Evolutionary conservation across 2,329 filamentous ascomycete species (phyloP).

Genomic region (Fusarium sp.): DNA sequence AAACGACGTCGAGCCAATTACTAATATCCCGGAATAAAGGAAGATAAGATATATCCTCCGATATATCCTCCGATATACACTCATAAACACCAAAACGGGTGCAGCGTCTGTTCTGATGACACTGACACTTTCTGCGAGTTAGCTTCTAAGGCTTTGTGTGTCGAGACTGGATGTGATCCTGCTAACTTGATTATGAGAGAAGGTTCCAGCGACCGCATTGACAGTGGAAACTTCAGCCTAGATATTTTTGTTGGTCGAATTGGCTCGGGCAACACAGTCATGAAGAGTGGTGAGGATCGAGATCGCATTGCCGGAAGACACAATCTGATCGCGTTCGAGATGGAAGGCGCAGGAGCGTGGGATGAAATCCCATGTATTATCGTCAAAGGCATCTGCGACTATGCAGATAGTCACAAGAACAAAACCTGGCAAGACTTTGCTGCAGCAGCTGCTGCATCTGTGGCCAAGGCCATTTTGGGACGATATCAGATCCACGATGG

Average conservation of each 20-base stretch:
- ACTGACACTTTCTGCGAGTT: background rate
- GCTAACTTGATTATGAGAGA: background rate
- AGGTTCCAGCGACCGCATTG: fast-evolving
- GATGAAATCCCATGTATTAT: slow-evolving; percentile 55
- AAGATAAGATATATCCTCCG: background rate
- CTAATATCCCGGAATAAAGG: background rate
- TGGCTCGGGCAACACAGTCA: slow-evolving; percentile 56
- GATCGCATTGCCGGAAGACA: slow-evolving; percentile 50
- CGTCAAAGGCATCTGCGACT: slow-evolving; percentile 48
- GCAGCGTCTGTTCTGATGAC: background rate
- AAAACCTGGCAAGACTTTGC: slow-evolving; percentile 15
- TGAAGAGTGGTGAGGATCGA: slow-evolving; percentile 55
- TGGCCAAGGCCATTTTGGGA: background rate
- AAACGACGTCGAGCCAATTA: background rate
- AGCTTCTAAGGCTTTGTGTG: background rate
- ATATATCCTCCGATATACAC: background rate
- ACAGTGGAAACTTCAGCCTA: background rate
- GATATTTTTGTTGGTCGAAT: slow-evolving; percentile 30
- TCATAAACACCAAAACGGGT: background rate
- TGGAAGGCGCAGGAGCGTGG: slow-evolving; percentile 55
- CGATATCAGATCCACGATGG: background rate
- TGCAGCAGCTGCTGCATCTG: slow-evolving; percentile 10
- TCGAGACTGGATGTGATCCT: background rate
- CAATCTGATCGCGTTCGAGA: slow-evolving; percentile 49
- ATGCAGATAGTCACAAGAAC: slow-evolving; percentile 19